Evolutionary conservation across 2,329 filamentous ascomycete genomes (phyloP), one percentile per base, ranked within the genome.

Genomic region (Paecilomyces fulvus): DNA sequence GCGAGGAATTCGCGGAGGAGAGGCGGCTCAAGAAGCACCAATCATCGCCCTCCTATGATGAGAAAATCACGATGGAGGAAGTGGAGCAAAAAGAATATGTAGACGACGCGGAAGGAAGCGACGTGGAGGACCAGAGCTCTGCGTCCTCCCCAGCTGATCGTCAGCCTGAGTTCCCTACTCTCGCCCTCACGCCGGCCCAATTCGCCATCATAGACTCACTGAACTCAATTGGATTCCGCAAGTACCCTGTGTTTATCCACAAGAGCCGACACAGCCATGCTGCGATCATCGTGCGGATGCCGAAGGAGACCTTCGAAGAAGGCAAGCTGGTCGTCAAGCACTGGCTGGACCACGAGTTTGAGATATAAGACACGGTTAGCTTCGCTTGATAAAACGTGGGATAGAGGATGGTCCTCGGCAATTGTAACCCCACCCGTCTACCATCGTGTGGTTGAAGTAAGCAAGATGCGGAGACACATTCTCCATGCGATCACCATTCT

Each of bases 161-260:
- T 3, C 21, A 49, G 23, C 70, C 76, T 1, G 74, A 80, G 3
- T 81, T 83, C 60, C 89, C 88, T 0, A 90, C 85, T 0, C 78
- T 97, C 55, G 91, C 91, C 0, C 75, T 97, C 54, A 86, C 89
- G 0, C 79, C 85, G 3, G 83, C 85, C 51, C 92, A 97, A 73
- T 95, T 96, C 68, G 80, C 82, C 52, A 96, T 96, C 83, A 88
- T 96, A 59, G 80, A 87, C 30, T 83, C 84, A 9, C 77, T 97
- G 52, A 85, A 97, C 61, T 70, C 75, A 3, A 74, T 85, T 0
- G 81, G 82, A 2, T 81, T 83, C 66, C 77, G 73, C 49, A 85
- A 83, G 63, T 83, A 80, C 61, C 80, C 80, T 0, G 81, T 78
- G 9, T 71, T 76, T 58, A 78, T 78, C 56, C 75, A 77, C 56